phyloP scores from a whole-genome alignment of 805 yeast genomes.

The Candida krabiensis region DNA sequence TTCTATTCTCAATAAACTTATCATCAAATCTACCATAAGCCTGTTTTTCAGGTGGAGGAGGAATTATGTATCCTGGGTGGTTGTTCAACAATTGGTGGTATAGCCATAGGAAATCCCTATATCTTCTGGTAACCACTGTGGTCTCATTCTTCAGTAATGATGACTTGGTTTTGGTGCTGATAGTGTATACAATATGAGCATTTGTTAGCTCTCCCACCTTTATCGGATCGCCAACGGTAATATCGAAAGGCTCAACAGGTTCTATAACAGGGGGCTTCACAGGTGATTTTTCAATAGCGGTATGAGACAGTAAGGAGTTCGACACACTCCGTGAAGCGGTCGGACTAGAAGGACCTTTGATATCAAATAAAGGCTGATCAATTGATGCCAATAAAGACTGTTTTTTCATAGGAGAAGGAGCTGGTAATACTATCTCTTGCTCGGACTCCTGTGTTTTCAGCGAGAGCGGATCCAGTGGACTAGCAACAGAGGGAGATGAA shows the following conservation, averaged over 20 bases:
- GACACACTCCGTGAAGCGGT: not conserved
- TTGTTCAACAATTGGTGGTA: slow-evolving; percentile 83
- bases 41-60: slow-evolving; percentile 96
- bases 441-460: slow-evolving; percentile 6
- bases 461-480: slow-evolving; percentile 17
- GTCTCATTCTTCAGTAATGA: slow-evolving; percentile 37
- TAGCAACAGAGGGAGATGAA: not conserved
- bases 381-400: slow-evolving; percentile 43
- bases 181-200: slow-evolving; percentile 85
- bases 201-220: slow-evolving; percentile 89
- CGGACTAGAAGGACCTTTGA: slow-evolving; percentile 22
- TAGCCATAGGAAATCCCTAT: slow-evolving; percentile 91
- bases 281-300: not conserved
- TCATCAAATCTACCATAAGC: slow-evolving; percentile 89
- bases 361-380: slow-evolving; percentile 55
- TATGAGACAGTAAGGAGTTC: not conserved
- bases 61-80: slow-evolving; percentile 88
- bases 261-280: slow-evolving; percentile 3
- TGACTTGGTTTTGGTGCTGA: slow-evolving; percentile 59
- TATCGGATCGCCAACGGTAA: slow-evolving; percentile 84
- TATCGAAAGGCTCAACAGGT: slow-evolving; percentile 45
- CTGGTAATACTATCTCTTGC: slow-evolving; percentile 1
- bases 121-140: slow-evolving; percentile 73
- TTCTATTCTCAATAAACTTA: slow-evolving; percentile 82
- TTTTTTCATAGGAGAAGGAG: slow-evolving; percentile 13